Conservation (phyloP, 2,329 filamentous ascomycete species). For the Byssothecium circinans region DNA sequence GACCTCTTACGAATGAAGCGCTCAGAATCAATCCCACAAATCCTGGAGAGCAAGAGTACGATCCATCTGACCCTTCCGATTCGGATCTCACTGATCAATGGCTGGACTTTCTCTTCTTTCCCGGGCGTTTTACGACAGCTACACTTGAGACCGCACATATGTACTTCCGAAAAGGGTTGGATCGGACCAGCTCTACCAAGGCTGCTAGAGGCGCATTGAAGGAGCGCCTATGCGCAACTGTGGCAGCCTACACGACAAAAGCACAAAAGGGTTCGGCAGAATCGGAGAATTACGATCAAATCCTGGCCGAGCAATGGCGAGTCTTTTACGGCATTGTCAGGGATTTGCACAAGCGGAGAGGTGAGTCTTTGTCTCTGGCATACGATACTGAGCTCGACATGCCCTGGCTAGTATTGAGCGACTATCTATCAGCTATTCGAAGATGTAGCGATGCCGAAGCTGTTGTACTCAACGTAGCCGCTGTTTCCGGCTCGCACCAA, state of each 20-base stretch:
- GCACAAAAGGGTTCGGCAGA: slow-evolving; percentile 68
- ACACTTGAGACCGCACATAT: slow-evolving; percentile 81
- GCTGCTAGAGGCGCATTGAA: slow-evolving; percentile 60
- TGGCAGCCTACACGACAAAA: slow-evolving; percentile 69
- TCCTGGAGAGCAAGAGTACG: slow-evolving; percentile 38
- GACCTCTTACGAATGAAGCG: slow-evolving; percentile 45
- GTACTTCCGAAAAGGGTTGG: slow-evolving; percentile 72
- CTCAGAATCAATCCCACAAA: slow-evolving; percentile 43
- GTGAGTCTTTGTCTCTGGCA: slow-evolving; percentile 76
- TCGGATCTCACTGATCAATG: slow-evolving; percentile 67
- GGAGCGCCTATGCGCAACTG: slow-evolving; percentile 73
- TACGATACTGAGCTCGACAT: slow-evolving; percentile 71
- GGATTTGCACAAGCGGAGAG: slow-evolving; percentile 82
- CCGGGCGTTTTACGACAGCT: slow-evolving; percentile 76
- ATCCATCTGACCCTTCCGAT: slow-evolving; percentile 53
- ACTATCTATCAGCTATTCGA: slow-evolving; percentile 76
- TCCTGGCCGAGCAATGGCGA: slow-evolving; percentile 83
- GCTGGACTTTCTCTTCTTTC: slow-evolving; percentile 79
- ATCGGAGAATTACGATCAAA: slow-evolving; percentile 71
- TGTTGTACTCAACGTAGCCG: slow-evolving; percentile 66
- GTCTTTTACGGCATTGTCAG: slow-evolving; percentile 83
- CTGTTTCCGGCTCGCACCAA: slow-evolving; percentile 36
- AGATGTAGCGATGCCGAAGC: slow-evolving; percentile 78
- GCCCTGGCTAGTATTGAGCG: slow-evolving; percentile 82
- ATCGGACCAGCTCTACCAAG: slow-evolving; percentile 22